Conservation (phyloP, 805 yeast species). For the Candida anglica region DNA sequence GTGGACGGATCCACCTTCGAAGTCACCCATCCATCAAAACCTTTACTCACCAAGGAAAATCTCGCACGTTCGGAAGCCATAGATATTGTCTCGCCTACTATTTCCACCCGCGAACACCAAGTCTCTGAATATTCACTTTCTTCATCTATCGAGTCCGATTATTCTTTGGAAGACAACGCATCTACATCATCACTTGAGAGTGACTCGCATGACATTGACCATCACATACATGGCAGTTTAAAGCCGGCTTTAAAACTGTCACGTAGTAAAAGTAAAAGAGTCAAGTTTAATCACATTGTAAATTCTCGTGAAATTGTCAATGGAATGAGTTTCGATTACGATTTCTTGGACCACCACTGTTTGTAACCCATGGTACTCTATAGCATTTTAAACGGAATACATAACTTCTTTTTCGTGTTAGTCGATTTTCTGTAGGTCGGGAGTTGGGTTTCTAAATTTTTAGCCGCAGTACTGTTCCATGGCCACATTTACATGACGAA, state of each 20-base stretch:
- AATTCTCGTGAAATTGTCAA: conserved; percentile 44
- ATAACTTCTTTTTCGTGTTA: too few species aligned
- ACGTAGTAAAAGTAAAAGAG: conserved; percentile 18
- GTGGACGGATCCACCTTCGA: conserved; percentile 1
- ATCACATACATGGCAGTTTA: conserved; percentile 6
- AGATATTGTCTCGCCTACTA: conserved; percentile 4
- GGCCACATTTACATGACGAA: too few species aligned
- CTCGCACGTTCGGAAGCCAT: conserved; percentile 3
- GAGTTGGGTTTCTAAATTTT: too few species aligned
- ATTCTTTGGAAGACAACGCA: conserved; percentile 8
- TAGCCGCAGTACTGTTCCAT: too few species aligned
- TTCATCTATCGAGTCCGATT: conserved; percentile 10
- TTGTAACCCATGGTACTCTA: conserved; percentile 11
- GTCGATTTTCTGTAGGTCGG: too few species aligned
- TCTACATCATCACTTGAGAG: conserved; percentile 6
- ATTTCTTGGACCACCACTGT: conserved; percentile 34
- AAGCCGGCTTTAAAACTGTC: conserved; percentile 16
- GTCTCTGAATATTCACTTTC: conserved; percentile 12
- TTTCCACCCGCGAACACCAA: conserved; percentile 5
- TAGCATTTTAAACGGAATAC: too few species aligned
- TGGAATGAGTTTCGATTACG: conserved; percentile 41
- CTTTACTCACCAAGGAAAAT: background rate
- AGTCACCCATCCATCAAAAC: background rate
- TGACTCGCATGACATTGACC: background rate
- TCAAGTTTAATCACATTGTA: conserved; percentile 39